Evolutionary conservation across 495 filamentous ascomycete species (phyloP).

Genomic region (Elasticomyces elasticus): DNA sequence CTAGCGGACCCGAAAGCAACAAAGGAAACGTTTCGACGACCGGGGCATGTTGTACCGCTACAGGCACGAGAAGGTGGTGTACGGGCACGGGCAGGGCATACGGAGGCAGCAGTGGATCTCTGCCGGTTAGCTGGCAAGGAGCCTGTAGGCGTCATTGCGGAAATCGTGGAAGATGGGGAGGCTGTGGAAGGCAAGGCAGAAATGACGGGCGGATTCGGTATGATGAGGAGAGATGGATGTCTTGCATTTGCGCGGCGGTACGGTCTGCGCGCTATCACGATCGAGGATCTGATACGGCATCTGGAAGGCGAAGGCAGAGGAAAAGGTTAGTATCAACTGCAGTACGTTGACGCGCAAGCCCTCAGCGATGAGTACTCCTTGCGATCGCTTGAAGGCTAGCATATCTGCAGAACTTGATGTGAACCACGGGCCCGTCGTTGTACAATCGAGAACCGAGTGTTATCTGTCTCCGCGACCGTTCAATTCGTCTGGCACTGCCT

Average conservation of each 20-base stretch:
- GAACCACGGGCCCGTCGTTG: no score
- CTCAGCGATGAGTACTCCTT: no score
- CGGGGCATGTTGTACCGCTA: slow-evolving; percentile 86
- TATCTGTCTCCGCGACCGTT: no score
- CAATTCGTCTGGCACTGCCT: no score
- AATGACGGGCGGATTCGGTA: slow-evolving; percentile 53
- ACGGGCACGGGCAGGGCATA: slow-evolving; percentile 68
- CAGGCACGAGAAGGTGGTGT: slow-evolving; percentile 74
- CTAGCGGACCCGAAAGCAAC: slow-evolving; percentile 58
- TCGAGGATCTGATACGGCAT: slow-evolving; percentile 76
- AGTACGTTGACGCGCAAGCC: no score
- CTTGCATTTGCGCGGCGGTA: slow-evolving; percentile 78
- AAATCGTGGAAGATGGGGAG: slow-evolving; percentile 41
- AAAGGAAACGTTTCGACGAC: slow-evolving; percentile 58
- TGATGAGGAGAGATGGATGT: slow-evolving; percentile 90
- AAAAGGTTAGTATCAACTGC: neutral
- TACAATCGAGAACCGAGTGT: no score
- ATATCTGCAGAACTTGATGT: no score
- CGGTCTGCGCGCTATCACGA: slow-evolving; percentile 89
- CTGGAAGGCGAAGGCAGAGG: slow-evolving; percentile 42
- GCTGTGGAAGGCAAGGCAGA: slow-evolving; percentile 44
- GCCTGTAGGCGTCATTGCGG: slow-evolving; percentile 66
- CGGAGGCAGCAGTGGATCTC: slow-evolving; percentile 64
- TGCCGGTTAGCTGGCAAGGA: slow-evolving; percentile 32
- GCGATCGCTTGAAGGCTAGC: no score